Evolutionary conservation across 805 yeast genomes (phyloP), one percentile per base, ranked within the genome.

Genomic region (Wickerhamiella lipophila): DNA sequence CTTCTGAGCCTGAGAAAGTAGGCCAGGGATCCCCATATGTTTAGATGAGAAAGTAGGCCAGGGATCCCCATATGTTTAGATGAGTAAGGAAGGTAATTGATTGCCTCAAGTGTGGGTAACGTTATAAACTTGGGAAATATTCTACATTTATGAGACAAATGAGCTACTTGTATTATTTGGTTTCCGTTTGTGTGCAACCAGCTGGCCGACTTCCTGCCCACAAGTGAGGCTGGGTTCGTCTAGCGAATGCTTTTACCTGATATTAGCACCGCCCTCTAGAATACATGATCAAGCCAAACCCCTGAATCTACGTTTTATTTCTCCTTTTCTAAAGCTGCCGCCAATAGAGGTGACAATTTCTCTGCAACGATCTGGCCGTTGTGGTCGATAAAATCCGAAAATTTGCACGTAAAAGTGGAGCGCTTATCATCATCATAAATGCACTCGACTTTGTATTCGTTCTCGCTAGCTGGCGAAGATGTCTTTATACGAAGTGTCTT

Each of bases 321-420:
- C 11, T 34, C 47, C 27, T 44, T 32, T 21, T 44, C 12, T 16
- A 44, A 26, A 6, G 40, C 40, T 1, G 42, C 42, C 26, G 39
- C 35, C 19, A 45, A 19, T 13, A 45, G 26, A 1, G 48, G 48
- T 25, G 26, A 29, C 19, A 45, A 16, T 15, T 36, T 45, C 19
- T 39, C 26, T 16, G 11, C 19, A n/a, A 45, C 42, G 26, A 36
- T 21, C 15, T 40, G 23, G 19, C 42, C 48, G 29, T 45, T 45
- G 36, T 45, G 36, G 35, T 45, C 48, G 42, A 45, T 40, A 16
- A 45, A 45, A 19, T 45, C 48, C 3, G 42, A n/a, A 27, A 45
- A 45, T 27, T 45, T 45, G 15, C 42, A 35, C 22, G n/a, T 22
- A 39, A 36, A 35, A 13, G 30, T 19, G 16, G 23, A n/a, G 21